Evolutionary conservation across 1,284 basidiomycete genomes (phyloP).

Genomic region (Cryptococcus jaspeensis): DNA sequence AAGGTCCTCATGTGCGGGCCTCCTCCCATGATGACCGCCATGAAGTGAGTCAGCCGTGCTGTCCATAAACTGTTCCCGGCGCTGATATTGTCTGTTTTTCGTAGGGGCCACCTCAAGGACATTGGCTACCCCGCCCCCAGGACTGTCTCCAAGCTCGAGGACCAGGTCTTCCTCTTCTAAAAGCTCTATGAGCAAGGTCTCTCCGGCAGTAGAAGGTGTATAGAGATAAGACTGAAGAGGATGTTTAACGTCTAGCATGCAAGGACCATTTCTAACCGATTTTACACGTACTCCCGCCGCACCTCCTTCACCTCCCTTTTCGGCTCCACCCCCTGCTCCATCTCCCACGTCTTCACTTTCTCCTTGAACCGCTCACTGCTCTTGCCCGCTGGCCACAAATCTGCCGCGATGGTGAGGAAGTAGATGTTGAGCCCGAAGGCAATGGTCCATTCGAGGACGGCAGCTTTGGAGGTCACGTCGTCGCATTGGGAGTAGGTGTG

Average conservation of each 20-base stretch:
- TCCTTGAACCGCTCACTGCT: constrained; percentile 47
- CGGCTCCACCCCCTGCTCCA: constrained; percentile 1
- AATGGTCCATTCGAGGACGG: constrained; percentile 52
- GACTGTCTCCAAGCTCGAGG: constrained; percentile 87
- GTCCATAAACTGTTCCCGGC: no score
- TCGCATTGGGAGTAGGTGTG: constrained; percentile 44
- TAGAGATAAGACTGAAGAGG: no score
- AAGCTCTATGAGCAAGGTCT: no score
- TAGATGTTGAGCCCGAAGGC: constrained; percentile 51
- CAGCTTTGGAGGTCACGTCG: constrained; percentile 50
- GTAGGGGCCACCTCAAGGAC: constrained; percentile 80
- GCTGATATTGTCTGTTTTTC: no score
- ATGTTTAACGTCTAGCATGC: no score
- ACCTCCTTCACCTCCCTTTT: background rate
- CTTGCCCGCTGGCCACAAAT: constrained; percentile 47
- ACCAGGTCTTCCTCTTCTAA: constrained; percentile 66
- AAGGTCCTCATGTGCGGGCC: constrained; percentile 89
- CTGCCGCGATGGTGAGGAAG: constrained; percentile 41
- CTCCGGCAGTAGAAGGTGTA: no score
- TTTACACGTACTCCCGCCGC: no score
- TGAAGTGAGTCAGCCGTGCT: constrained; percentile 70
- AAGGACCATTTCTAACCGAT: no score
- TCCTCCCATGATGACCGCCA: constrained; percentile 93
- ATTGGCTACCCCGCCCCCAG: constrained; percentile 83
- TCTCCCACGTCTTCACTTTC: constrained; percentile 41